Conservation (phyloP, 441 rosid genomes). For the Adansonia madagascariensis region DNA sequence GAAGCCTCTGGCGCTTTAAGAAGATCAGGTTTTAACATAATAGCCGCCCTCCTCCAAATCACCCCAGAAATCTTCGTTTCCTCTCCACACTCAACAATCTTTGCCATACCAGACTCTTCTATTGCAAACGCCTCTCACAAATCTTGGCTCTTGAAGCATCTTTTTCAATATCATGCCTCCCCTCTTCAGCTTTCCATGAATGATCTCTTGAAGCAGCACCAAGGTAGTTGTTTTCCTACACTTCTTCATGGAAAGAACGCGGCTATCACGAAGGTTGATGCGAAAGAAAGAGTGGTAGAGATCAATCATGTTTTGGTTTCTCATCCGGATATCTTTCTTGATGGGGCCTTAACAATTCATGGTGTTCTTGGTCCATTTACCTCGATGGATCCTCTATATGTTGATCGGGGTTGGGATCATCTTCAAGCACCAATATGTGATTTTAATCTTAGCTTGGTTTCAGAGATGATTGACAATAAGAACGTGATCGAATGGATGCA, state of each 20-base stretch:
- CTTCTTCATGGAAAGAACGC: conserved; percentile 51
- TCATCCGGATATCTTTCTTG: conserved; percentile 70
- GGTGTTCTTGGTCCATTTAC: conserved; percentile 69
- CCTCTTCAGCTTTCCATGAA: conserved; percentile 53
- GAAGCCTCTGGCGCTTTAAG: conserved; percentile 62
- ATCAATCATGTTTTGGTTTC: conserved; percentile 61
- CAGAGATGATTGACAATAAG: conserved; percentile 32
- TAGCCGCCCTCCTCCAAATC: conserved; percentile 61
- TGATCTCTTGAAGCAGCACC: conserved; percentile 51
- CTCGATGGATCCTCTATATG: conserved; percentile 37
- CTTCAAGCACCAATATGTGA: conserved; percentile 44
- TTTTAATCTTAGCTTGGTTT: conserved; percentile 31
- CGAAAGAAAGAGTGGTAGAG: conserved; percentile 42
- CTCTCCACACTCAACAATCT: conserved; percentile 65
- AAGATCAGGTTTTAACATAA: conserved; percentile 58
- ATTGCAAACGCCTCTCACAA: conserved; percentile 34
- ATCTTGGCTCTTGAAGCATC: conserved; percentile 39
- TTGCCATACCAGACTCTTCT: conserved; percentile 66
- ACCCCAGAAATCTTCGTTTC: conserved; percentile 64
- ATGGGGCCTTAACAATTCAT: conserved; percentile 59
- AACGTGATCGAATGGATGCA: conserved; percentile 53
- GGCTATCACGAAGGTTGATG: conserved; percentile 46
- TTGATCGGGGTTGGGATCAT: conserved; percentile 36
- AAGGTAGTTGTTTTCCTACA: conserved; percentile 63
- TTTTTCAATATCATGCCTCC: conserved; percentile 74